A percentile compares a stretch with the other conserved stretches of the same genome.
These are phyloP conservation scores for Penicillium sp. DNA, from an alignment of 2,329 filamentous ascomycete genomes.

Conservation along the genomic window DNA sequence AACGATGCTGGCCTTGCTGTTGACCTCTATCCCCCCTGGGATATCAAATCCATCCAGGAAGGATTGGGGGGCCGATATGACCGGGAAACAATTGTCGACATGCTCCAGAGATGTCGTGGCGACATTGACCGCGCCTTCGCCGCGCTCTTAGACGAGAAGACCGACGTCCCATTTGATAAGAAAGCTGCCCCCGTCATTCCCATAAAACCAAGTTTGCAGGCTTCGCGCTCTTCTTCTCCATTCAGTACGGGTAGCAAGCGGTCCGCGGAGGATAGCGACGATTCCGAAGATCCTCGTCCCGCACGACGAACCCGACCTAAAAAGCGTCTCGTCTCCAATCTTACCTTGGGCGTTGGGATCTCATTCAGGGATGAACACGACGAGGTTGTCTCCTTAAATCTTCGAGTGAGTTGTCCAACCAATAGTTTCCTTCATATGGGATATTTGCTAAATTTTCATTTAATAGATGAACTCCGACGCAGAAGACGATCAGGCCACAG, in stretches of 20 bases:
- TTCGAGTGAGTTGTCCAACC: conserved; percentile 28
- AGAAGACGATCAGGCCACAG: conserved; percentile 17
- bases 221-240: conserved; percentile 44
- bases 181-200: conserved; percentile 23
- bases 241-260: conserved; percentile 45
- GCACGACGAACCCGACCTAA: conserved; percentile 32
- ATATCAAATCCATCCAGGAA: conserved; percentile 54
- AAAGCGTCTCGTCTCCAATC: conserved; percentile 37
- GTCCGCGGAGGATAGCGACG: conserved; percentile 41
- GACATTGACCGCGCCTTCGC: conserved; percentile 56
- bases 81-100: conserved; percentile 52
- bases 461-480: conserved; percentile 20
- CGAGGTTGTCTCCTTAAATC: conserved; percentile 40
- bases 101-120: conserved; percentile 54
- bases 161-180: conserved; percentile 23
- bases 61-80: conserved; percentile 54
- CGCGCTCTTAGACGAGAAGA: conserved; percentile 51
- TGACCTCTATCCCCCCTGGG: conserved; percentile 53
- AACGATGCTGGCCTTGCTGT: conserved; percentile 26
- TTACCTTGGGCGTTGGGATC: conserved; percentile 39
- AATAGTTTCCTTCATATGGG: neutral
- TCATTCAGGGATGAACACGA: conserved; percentile 40
- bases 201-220: conserved; percentile 37
- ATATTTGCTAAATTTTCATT: neutral
- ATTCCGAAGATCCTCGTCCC: conserved; percentile 37